Conservation (phyloP, 306 rosid genomes). For the Mimosa pudica region DNA sequence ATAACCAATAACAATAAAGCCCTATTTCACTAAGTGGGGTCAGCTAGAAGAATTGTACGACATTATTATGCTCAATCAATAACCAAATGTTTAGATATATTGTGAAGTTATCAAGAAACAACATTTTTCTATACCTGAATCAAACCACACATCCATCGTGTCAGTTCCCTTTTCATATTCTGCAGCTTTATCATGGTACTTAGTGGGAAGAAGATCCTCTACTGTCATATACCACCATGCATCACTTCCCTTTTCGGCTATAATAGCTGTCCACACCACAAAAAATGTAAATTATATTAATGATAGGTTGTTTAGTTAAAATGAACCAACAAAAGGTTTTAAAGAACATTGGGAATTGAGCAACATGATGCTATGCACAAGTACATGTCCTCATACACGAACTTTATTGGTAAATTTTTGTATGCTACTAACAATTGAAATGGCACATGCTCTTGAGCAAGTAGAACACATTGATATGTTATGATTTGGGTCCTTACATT, state of each 20-base stretch:
- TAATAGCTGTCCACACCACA: conserved; percentile 62
- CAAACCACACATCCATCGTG: conserved; percentile 99
- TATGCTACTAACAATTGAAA: conserved; percentile 1
- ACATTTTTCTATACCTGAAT: conserved; percentile 70
- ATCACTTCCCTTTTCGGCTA: conserved; percentile 94
- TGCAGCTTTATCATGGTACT: conserved; percentile 76
- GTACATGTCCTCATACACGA: conserved; percentile 19
- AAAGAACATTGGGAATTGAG: neutral
- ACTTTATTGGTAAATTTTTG: conserved; percentile 11
- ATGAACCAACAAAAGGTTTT: conserved; percentile 26
- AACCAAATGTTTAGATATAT: no score
- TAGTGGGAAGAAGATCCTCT: conserved; percentile 86
- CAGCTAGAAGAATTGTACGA: no score
- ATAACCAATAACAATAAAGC: no score
- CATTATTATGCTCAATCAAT: no score
- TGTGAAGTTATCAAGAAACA: conserved; percentile 16
- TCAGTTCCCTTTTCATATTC: conserved; percentile 96
- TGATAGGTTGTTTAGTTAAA: conserved; percentile 20
- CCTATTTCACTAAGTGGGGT: no score
- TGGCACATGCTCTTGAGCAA: conserved; percentile 14
- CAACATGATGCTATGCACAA: conserved; percentile 21
- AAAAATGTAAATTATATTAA: conserved; percentile 30
- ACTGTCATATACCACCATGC: conserved; percentile 99
- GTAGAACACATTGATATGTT: conserved; percentile 21
- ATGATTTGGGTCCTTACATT: conserved; percentile 55